These are phyloP conservation scores for Vitis hybrid DNA, from an alignment of 177 flowering plant species.

Conservation along the genomic window DNA sequence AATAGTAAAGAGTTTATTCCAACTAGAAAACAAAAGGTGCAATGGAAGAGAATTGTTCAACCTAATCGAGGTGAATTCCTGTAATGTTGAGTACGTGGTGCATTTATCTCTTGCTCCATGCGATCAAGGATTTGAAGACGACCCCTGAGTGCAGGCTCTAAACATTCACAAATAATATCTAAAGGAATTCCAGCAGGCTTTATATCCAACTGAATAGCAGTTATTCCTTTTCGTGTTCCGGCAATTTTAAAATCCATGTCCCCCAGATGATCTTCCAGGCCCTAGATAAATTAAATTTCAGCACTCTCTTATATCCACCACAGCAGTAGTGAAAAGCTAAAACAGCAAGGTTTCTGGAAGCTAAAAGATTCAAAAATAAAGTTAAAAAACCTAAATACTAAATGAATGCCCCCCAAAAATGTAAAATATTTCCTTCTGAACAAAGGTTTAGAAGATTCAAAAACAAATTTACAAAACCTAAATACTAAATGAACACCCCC, in stretches of 20 bases:
- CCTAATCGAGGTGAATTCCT: conserved; percentile 73
- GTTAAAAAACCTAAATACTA: background rate
- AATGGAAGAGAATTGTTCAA: conserved; percentile 17
- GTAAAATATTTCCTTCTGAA: no score
- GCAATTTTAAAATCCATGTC: conserved; percentile 99
- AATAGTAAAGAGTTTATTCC: background rate
- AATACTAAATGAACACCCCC: no score
- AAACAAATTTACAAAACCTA: no score
- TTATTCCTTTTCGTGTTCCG: conserved; percentile 86
- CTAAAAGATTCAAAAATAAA: background rate
- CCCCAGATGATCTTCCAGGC: conserved; percentile 97
- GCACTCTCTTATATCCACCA: background rate
- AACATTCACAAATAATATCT: conserved; percentile 79
- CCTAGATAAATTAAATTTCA: conserved; percentile 40
- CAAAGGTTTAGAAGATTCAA: no score
- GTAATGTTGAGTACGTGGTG: conserved; percentile 69
- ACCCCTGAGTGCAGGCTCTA: conserved; percentile 76
- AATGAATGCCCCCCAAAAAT: background rate
- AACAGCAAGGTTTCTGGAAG: background rate
- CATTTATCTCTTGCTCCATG: conserved; percentile 81
- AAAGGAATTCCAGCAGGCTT: conserved; percentile 98
- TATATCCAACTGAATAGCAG: conserved; percentile 94
- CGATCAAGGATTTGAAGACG: conserved; percentile 86
- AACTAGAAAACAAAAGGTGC: background rate
- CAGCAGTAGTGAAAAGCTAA: background rate